These are phyloP conservation scores for Phytophthora rubi DNA, from an alignment of 352 stramenopile species.

Conservation along the genomic window DNA sequence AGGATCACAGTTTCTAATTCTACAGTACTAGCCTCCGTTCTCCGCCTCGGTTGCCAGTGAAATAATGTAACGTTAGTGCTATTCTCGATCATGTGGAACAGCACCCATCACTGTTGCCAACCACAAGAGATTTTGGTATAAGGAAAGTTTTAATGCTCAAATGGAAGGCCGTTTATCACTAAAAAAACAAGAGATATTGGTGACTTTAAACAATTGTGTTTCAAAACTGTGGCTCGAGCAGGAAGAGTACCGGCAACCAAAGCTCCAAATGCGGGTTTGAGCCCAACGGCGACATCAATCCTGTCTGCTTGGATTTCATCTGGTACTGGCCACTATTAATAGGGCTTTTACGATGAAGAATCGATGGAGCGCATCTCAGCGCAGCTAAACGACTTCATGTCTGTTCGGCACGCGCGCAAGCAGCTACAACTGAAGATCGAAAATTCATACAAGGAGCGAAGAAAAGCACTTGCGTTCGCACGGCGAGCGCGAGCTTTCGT, in stretches of 20 bases:
- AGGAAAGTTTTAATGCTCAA: no score
- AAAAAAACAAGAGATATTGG: no score
- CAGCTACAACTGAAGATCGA: constrained; percentile 23
- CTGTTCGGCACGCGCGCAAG: constrained; percentile 21
- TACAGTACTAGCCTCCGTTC: no score
- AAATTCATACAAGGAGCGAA: constrained; percentile 14
- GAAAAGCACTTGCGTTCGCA: constrained; percentile 26
- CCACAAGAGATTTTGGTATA: no score
- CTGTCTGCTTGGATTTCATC: constrained; percentile 35
- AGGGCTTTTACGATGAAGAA: constrained; percentile 31
- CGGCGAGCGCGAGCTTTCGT: constrained; percentile 31
- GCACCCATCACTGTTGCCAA: no score
- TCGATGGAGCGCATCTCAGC: constrained; percentile 41
- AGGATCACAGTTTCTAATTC: no score
- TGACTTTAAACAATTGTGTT: no score
- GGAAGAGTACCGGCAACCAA: constrained; percentile 28
- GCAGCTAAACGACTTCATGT: constrained; percentile 36
- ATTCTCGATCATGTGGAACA: no score
- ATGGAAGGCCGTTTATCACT: no score
- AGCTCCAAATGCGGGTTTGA: constrained; percentile 11
- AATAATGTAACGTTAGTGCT: no score
- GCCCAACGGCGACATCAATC: constrained; percentile 18
- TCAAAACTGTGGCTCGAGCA: constrained; percentile 32
- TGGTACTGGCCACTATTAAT: constrained; percentile 5
- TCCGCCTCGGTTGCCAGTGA: no score